A percentile compares a stretch with the other conserved stretches of the same genome.
Evolutionary conservation across 169 alveolate genomes (phyloP).

Genomic region (Fabrea salina): DNA sequence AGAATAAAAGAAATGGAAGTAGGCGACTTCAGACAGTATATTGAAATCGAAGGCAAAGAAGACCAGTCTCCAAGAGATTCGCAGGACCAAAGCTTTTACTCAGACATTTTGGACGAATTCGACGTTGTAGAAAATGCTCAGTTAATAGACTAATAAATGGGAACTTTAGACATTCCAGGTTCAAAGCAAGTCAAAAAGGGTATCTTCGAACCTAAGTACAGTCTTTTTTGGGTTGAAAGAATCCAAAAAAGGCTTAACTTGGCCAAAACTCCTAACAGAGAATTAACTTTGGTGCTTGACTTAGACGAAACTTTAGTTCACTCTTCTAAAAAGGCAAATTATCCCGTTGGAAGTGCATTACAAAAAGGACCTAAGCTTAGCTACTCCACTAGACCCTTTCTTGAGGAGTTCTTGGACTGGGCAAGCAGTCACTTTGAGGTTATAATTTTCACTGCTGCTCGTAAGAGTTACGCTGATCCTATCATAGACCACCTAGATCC

Average conservation of each 20-base stretch:
- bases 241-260: too few species aligned
- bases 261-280: too few species aligned
- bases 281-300: too few species aligned
- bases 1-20: neutral
- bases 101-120: neutral
- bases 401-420: neutral
- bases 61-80: neutral
- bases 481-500: neutral
- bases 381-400: neutral
- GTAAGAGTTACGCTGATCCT: neutral
- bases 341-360: too few species aligned
- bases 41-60: neutral
- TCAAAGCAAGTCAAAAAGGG: too few species aligned
- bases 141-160: too few species aligned
- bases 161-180: too few species aligned
- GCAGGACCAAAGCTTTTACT: conserved; percentile 3
- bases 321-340: too few species aligned
- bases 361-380: too few species aligned
- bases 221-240: too few species aligned
- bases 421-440: neutral
- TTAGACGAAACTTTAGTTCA: too few species aligned
- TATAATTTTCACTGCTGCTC: neutral
- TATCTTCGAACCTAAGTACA: too few species aligned
- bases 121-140: neutral
- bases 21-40: neutral